Conservation (phyloP, 2,329 filamentous ascomycete species). For the Aspergillus arachidicola region DNA sequence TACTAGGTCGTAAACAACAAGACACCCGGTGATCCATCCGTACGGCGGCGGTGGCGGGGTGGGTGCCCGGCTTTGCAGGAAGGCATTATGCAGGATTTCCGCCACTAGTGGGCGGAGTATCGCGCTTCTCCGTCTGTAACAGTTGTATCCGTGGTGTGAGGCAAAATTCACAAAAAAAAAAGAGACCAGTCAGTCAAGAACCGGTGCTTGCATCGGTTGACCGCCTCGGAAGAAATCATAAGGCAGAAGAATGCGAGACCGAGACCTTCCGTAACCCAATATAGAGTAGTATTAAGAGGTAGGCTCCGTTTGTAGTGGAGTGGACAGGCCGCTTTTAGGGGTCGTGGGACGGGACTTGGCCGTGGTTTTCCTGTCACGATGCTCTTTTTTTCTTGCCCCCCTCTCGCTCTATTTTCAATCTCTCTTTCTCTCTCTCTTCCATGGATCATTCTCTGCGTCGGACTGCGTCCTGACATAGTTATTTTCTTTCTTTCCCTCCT, state of each 20-base stretch:
- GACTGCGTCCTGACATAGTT: constrained; percentile 4
- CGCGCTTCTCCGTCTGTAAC: constrained; percentile 9
- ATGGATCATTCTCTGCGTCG: constrained; percentile 7
- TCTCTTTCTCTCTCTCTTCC: constrained; percentile 9
- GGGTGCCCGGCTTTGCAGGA: neutral
- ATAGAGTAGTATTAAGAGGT: constrained; percentile 1
- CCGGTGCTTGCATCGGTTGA: neutral
- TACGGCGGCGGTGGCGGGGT: neutral
- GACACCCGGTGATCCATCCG: neutral
- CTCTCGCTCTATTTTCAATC: constrained; percentile 11
- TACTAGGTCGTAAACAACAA: neutral
- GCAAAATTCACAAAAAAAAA: neutral
- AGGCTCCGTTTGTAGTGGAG: constrained; percentile 1
- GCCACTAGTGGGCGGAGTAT: constrained; percentile 8
- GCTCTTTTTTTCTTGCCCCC: constrained; percentile 18
- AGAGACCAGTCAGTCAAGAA: neutral
- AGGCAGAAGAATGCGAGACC: neutral
- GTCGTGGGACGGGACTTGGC: constrained; percentile 13
- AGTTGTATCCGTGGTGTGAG: neutral
- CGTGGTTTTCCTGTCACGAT: constrained; percentile 13
- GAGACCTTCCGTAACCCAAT: neutral
- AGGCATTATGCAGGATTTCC: constrained; percentile 6
- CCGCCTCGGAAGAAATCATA: neutral
- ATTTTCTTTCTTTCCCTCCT: constrained; percentile 10
- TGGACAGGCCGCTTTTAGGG: constrained; percentile 3